Percentiles rank a stretch among this genome's conserved stretches.
These are phyloP conservation scores for Solanum gracilifrons DNA, from an alignment of 257 asterid genomes.

Conservation along the genomic window DNA sequence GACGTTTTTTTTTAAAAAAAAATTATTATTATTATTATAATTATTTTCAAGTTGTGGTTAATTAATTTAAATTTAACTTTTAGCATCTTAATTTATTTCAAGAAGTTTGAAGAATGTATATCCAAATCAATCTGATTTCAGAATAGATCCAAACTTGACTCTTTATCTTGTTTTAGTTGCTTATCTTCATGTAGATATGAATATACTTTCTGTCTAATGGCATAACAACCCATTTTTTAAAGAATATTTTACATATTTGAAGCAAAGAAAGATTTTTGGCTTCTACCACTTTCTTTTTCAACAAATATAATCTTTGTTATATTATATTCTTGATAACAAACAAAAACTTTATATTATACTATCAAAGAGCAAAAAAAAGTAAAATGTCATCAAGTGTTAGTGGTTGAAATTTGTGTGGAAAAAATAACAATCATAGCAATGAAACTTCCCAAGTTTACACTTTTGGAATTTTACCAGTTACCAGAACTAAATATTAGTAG, in stretches of 20 bases:
- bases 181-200: neutral
- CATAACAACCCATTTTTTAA: neutral
- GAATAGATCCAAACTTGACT: neutral
- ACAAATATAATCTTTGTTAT: neutral
- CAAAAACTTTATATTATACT: neutral
- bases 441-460: neutral
- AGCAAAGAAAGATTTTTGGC: neutral
- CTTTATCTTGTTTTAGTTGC: neutral
- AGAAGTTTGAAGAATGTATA: neutral
- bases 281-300: neutral
- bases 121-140: neutral
- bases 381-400: neutral
- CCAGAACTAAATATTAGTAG: neutral
- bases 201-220: neutral
- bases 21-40: too few relatives aligned
- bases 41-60: too few relatives aligned
- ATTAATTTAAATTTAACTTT: too few relatives aligned
- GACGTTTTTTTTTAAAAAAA: too few relatives aligned
- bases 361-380: neutral
- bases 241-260: neutral
- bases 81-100: neutral
- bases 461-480: neutral
- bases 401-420: neutral
- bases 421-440: neutral
- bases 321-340: neutral